A percentile compares a stretch with the other conserved stretches of the same genome.
Conservation (phyloP, 192 early-diverging fungal genomes). For the Obelidium mucronatum region DNA sequence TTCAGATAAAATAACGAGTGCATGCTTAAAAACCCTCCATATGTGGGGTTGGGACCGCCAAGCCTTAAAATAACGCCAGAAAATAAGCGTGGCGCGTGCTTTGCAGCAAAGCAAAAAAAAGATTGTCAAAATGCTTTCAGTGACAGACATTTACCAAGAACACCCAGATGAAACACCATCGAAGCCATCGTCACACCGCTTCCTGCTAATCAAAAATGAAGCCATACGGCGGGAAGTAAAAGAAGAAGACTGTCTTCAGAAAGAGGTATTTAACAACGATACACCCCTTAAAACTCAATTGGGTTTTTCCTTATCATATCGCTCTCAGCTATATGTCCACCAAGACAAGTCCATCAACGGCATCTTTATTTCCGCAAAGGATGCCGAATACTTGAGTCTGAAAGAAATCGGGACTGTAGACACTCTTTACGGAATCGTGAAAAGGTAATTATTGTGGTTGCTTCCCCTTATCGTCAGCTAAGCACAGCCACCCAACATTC, state of each 20-base stretch:
- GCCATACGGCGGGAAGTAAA: constrained; percentile 8
- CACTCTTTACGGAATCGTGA: constrained; percentile 12
- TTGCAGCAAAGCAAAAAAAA: not conserved
- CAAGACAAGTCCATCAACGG: constrained; percentile 33
- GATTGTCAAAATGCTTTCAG: not conserved
- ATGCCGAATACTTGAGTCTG: constrained; percentile 12
- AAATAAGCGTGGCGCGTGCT: not conserved
- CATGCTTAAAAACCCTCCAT: no score
- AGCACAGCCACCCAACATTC: not conserved
- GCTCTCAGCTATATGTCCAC: constrained; percentile 18
- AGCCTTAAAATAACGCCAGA: not conserved
- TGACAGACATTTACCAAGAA: not conserved
- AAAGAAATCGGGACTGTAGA: constrained; percentile 9
- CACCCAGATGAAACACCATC: constrained; percentile 9
- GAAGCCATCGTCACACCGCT: constrained; percentile 8
- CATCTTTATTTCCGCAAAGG: not conserved
- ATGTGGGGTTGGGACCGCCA: not conserved
- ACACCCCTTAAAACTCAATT: not conserved
- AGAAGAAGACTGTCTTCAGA: constrained; percentile 20
- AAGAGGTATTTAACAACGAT: not conserved
- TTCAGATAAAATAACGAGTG: no score
- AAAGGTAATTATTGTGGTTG: constrained; percentile 9
- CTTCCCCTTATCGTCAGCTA: not conserved
- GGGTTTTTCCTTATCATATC: not conserved
- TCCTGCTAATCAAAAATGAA: constrained; percentile 21